Evolutionary conservation across 495 filamentous ascomycete genomes (phyloP).

Genomic region (Lasiosphaeria miniovina): DNA sequence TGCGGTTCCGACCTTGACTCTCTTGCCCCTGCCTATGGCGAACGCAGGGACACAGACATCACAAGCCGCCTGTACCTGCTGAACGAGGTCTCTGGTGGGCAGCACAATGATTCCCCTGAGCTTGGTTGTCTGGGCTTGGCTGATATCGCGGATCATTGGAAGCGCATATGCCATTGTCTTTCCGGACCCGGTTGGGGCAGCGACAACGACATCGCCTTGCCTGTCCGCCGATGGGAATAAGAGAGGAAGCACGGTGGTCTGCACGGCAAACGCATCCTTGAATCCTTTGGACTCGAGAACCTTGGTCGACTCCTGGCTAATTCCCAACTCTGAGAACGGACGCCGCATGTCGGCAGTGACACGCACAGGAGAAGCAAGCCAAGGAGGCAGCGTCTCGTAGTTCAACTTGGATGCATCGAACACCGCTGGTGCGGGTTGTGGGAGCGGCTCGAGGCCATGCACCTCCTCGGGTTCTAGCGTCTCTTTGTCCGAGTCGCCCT

Average conservation of each 20-base stretch:
- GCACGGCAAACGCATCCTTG: conserved; percentile 77
- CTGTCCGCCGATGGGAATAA: conserved; percentile 57
- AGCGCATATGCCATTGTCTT: conserved; percentile 90
- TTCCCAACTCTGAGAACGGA: conserved; percentile 62
- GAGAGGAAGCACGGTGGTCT: conserved; percentile 75
- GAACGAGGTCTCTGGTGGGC: conserved; percentile 85
- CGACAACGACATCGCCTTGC: conserved; percentile 77
- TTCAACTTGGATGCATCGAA: conserved; percentile 49
- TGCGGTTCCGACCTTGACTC: conserved; percentile 73
- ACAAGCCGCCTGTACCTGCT: conserved; percentile 71
- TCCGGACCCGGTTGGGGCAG: conserved; percentile 87
- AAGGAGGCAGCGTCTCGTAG: conserved; percentile 59
- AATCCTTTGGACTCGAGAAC: conserved; percentile 64
- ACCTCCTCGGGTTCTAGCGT: conserved; percentile 43
- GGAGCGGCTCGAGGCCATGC: conserved; percentile 70
- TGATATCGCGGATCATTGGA: conserved; percentile 76
- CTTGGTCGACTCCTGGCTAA: conserved; percentile 36
- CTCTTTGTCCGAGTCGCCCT: conserved; percentile 22
- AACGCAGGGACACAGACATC: conserved; percentile 59
- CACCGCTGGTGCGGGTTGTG: conserved; percentile 64
- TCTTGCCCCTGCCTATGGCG: conserved; percentile 48
- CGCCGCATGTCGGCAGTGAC: conserved; percentile 55
- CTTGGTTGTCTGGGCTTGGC: conserved; percentile 53
- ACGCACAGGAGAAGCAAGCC: conserved; percentile 71
- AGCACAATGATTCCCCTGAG: conserved; percentile 78